Conservation (phyloP, 176 grass and related monocot species). For the Avena atlantica region DNA sequence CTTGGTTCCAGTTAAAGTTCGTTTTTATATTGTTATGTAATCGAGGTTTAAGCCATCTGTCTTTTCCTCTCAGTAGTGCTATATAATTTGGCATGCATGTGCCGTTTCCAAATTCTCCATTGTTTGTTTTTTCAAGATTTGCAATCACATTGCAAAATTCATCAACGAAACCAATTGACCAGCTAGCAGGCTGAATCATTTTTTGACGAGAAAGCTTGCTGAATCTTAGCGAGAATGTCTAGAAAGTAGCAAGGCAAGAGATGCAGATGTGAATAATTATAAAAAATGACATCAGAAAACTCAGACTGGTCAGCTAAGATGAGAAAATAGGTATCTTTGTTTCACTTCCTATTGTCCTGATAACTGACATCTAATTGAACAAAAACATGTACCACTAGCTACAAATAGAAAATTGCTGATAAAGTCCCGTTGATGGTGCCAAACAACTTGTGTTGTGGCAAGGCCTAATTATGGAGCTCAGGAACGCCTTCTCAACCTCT, state of each 20-base stretch:
- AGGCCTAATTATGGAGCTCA: conserved; percentile 34
- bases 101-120: neutral
- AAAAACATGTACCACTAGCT: neutral
- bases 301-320: neutral
- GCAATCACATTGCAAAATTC: neutral
- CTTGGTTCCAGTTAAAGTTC: neutral
- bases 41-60: neutral
- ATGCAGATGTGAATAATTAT: too few species aligned
- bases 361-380: neutral
- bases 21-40: neutral
- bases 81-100: neutral
- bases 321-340: neutral
- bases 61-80: neutral
- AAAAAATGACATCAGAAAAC: too few species aligned
- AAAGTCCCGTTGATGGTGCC: neutral
- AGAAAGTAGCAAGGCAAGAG: too few species aligned
- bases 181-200: neutral
- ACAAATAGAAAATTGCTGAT: conserved; percentile 37
- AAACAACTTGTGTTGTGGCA: conserved; percentile 18
- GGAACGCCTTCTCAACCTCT: conserved; percentile 49
- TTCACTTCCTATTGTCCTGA: neutral
- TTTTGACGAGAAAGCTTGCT: neutral
- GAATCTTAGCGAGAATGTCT: neutral
- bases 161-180: neutral
- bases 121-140: neutral